Base-by-base conservation (phyloP, 352 stramenopile species). In the Phytopythium vexans region DNA sequence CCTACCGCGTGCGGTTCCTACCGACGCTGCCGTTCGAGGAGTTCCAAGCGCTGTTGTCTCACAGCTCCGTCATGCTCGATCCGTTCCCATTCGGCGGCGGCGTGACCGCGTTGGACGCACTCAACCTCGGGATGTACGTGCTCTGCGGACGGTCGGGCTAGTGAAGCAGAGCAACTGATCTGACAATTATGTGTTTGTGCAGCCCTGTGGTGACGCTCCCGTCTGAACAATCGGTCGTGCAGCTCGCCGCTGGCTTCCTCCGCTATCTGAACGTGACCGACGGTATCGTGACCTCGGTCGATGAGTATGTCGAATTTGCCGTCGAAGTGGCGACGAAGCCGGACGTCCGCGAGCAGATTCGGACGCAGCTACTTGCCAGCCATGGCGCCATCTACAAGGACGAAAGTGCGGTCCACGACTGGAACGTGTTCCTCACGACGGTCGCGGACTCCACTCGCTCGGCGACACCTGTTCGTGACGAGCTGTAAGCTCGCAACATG, bases 61-160 rank as follows among this genome's bases (percentile, higher is more conserved):
- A 62, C 7, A 68, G 77, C 3, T 83, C 92, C 53, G 83, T 96
- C 16, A 56, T 92, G 8, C 58, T 96, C 7, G 86, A 96, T 50
- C 77, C 85, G 35, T 94, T 92, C 41, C 83, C 85, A 31, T 95
- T 94, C 34, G 87, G 85, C 31, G 84, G 87, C 11, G 85, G 87
- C 31, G 83, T 96, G 35, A 95, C 85, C 4, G 88, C 78, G 7
- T 73, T 96, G 32, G 87, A 96, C 35, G 77, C 82, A 2, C 69
- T 96, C 53, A 70, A 82, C 15, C 73, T 89, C 45, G 84, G 84
- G 55, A 78, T 84, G 70, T 88, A 77, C 48, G 80, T 58, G 3
- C 21, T 21, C 49, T 8, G 33, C 32, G 11, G n/a, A 14, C 47
- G 49, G 31, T 48, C 37, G 21, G 21, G 21, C 21, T 1, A 2